phyloP scores from a whole-genome alignment of 306 rosid genomes.

The Vigna angularis region DNA sequence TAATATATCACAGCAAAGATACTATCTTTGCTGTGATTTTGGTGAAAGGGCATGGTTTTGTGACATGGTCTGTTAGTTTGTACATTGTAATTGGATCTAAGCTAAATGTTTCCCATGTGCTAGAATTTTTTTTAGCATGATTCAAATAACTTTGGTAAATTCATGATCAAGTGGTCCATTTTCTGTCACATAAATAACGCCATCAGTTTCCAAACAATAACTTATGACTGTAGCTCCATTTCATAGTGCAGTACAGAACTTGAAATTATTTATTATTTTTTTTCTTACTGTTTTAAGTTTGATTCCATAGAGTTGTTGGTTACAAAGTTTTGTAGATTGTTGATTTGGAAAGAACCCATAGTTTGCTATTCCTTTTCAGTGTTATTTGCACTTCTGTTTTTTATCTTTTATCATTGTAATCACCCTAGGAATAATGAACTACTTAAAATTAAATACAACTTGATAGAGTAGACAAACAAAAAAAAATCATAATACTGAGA shows the following conservation, averaged over 20 bases:
- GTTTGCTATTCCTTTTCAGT: conserved; percentile 20
- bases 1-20: neutral
- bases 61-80: conserved; percentile 25
- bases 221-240: neutral
- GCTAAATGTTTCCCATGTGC: conserved; percentile 18
- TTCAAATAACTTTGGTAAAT: conserved; percentile 28
- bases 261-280: conserved; percentile 4
- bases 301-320: conserved; percentile 5
- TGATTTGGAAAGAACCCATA: conserved; percentile 25
- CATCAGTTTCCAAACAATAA: conserved; percentile 4
- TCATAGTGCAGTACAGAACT: conserved; percentile 7
- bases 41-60: conserved; percentile 26
- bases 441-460: conserved; percentile 11
- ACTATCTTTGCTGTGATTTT: conserved; percentile 25
- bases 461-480: conserved; percentile 16
- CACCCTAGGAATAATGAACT: conserved; percentile 10
- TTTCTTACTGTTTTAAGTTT: conserved; percentile 1
- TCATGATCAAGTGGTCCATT: conserved; percentile 11
- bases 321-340: neutral
- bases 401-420: neutral
- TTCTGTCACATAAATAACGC: conserved; percentile 6
- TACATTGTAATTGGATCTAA: conserved; percentile 13
- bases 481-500: conserved; percentile 4
- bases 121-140: neutral
- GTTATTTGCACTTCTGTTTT: neutral